phyloP scores from a whole-genome alignment of 345 rosid genomes.

The Brassica incana region DNA sequence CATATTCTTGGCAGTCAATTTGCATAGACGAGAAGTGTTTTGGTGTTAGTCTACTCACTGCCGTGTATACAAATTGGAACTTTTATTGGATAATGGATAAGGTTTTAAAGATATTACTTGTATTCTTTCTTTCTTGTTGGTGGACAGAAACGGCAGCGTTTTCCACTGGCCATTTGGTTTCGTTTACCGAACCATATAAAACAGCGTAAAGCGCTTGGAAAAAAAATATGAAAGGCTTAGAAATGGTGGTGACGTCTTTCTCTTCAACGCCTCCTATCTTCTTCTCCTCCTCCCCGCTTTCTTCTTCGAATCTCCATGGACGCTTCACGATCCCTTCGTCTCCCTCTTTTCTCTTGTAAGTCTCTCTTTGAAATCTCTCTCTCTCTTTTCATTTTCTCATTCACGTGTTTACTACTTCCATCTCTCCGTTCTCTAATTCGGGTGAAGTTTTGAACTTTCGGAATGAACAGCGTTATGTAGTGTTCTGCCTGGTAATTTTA shows the following conservation, averaged over 20 bases:
- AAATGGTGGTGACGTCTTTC: constrained; percentile 43
- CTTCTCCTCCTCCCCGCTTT: constrained; percentile 17
- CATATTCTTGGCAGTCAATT: background rate
- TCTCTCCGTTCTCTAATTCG: background rate
- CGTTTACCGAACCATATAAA: constrained; percentile 12
- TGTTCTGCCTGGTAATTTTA: background rate
- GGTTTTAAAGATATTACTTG: background rate
- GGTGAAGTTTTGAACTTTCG: constrained; percentile 6
- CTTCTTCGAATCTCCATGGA: constrained; percentile 14
- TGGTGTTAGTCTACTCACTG: background rate
- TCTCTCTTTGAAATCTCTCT: background rate
- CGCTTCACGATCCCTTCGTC: background rate
- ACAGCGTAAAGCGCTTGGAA: constrained; percentile 1
- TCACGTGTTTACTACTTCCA: background rate
- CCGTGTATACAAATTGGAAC: background rate
- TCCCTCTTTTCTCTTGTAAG: constrained; percentile 24
- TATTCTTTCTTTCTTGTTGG: background rate
- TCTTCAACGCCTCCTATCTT: constrained; percentile 34
- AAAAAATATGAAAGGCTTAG: constrained; percentile 34
- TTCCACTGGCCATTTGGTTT: background rate
- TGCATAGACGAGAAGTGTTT: background rate
- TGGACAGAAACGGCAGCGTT: constrained; percentile 14
- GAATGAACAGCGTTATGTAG: background rate
- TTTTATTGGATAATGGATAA: constrained; percentile 21
- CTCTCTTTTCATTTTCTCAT: background rate